phyloP scores from a whole-genome alignment of 2,329 filamentous ascomycete genomes.

The Botryotinia convoluta region DNA sequence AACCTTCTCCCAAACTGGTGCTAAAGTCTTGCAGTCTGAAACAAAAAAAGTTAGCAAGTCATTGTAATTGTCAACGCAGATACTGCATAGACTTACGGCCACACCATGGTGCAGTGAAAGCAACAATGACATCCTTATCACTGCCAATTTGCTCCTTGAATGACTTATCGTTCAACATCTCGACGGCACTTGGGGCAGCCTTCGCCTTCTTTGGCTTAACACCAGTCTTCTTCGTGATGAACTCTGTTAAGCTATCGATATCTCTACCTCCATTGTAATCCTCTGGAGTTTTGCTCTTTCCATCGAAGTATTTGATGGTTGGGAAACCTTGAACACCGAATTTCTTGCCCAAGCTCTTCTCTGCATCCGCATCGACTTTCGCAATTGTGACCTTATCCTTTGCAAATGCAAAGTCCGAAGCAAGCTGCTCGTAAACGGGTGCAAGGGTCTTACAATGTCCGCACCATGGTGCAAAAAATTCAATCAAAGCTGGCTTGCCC shows the following conservation, averaged over 20 bases:
- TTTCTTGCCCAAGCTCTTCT: conserved; percentile 78
- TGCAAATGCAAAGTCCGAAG: conserved; percentile 66
- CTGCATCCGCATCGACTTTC: conserved; percentile 92
- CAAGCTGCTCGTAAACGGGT: conserved; percentile 91
- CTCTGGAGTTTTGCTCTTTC: conserved; percentile 78
- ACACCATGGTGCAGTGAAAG: conserved; percentile 98
- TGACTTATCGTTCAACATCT: conserved; percentile 73
- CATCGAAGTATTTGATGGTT: conserved; percentile 96
- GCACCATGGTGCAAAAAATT: conserved; percentile 99
- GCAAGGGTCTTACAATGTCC: conserved; percentile 98
- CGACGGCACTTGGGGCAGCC: conserved; percentile 70
- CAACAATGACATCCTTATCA: conserved; percentile 88
- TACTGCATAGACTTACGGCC: conserved; percentile 63
- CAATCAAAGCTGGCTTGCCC: conserved; percentile 91
- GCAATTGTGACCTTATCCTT: conserved; percentile 77
- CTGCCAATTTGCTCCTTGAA: conserved; percentile 77
- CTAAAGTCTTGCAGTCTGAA: conserved; percentile 92
- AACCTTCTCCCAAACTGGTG: conserved; percentile 84
- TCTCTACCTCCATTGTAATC: conserved; percentile 89
- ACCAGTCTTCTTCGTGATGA: conserved; percentile 84
- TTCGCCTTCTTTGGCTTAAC: conserved; percentile 73
- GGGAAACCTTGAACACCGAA: conserved; percentile 94
- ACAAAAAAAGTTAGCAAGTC: conserved; percentile 22
- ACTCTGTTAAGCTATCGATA: conserved; percentile 76
- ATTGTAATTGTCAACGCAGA: not conserved